phyloP scores from a whole-genome alignment of 108 stramenopile genomes.

The Cyclotella kingstonii region DNA sequence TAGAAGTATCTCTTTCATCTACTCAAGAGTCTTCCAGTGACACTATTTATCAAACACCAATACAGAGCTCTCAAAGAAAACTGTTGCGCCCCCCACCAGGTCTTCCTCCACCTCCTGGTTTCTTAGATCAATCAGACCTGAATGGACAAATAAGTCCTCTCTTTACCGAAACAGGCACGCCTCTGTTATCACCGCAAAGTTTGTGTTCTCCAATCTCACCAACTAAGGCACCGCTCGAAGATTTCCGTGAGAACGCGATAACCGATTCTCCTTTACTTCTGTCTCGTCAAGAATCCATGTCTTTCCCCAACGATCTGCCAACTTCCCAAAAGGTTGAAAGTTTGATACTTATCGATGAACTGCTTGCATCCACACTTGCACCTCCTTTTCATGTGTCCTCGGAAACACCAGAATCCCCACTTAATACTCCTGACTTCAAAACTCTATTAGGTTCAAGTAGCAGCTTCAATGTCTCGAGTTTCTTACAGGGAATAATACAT shows the following conservation, averaged over 20 bases:
- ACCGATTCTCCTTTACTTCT: constrained; percentile 5
- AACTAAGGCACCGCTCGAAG: constrained; percentile 5
- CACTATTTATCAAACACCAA: background rate
- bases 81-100: constrained; percentile 35
- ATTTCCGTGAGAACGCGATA: background rate
- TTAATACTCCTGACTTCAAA: constrained; percentile 24
- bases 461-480: constrained; percentile 39
- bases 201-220: constrained; percentile 16
- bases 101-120: constrained; percentile 42
- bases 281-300: constrained; percentile 2
- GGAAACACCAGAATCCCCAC: constrained; percentile 1
- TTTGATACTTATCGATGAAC: too few species aligned
- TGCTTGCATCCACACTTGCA: constrained; percentile 15
- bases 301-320: too few species aligned
- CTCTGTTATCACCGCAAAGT: constrained; percentile 14
- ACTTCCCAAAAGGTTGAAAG: too few species aligned
- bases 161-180: background rate
- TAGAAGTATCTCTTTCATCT: background rate
- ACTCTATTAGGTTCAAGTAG: constrained; percentile 24
- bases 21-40: background rate
- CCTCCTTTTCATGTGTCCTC: constrained; percentile 21
- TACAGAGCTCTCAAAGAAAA: background rate
- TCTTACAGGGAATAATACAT: constrained; percentile 36
- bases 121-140: constrained; percentile 14
- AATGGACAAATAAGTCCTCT: constrained; percentile 9